A percentile compares a stretch with the other conserved stretches of the same genome.
These are phyloP conservation scores for Barnettozyma sucrosica DNA, from an alignment of 805 yeast species.

Conservation along the genomic window DNA sequence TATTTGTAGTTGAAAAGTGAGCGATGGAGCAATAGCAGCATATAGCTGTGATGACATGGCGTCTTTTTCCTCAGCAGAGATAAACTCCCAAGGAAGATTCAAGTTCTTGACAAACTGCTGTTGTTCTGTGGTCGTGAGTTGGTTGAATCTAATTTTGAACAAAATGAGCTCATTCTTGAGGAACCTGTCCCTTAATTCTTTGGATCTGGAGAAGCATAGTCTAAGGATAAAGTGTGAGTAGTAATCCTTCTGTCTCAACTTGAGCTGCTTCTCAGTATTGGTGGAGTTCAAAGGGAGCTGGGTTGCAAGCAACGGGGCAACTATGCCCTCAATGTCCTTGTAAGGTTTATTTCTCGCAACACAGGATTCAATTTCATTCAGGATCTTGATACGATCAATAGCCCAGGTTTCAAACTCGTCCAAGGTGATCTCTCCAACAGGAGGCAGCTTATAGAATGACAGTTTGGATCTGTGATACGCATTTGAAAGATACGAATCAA, in stretches of 20 bases:
- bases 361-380: conserved; percentile 79
- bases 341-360: conserved; percentile 54
- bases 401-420: conserved; percentile 97
- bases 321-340: conserved; percentile 57
- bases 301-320: conserved; percentile 62
- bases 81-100: conserved; percentile 69
- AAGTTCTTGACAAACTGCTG: conserved; percentile 59
- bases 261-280: conserved; percentile 30
- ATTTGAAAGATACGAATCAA: conserved; percentile 28
- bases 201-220: conserved; percentile 82
- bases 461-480: conserved; percentile 52
- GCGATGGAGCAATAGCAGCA: conserved; percentile 44
- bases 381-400: conserved; percentile 76
- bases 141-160: conserved; percentile 66
- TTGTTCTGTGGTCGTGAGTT: conserved; percentile 61
- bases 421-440: conserved; percentile 77
- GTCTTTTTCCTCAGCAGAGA: conserved; percentile 54
- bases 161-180: conserved; percentile 68
- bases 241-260: conserved; percentile 74
- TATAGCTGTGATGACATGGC: conserved; percentile 43
- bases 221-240: conserved; percentile 86
- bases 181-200: conserved; percentile 77
- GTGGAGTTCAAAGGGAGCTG: conserved; percentile 54
- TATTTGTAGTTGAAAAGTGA: conserved; percentile 31
- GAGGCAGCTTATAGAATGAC: conserved; percentile 72